Base-by-base conservation (phyloP, 2,329 filamentous ascomycete species). In the Ceratocystis destructans region DNA sequence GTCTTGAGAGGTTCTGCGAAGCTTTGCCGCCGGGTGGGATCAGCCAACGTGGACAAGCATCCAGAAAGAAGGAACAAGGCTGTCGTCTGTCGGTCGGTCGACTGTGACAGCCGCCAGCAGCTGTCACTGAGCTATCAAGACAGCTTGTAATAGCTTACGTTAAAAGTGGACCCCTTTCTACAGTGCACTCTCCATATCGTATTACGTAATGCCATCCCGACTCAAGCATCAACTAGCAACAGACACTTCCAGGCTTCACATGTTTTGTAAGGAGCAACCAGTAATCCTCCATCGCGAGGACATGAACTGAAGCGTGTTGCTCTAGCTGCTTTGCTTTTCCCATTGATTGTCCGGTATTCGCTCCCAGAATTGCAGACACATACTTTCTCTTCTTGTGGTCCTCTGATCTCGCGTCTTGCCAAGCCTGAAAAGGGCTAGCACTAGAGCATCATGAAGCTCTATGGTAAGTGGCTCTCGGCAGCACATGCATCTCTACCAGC, bases 401-500 rank as follows among this genome's bases (percentile, higher is more conserved):
- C n/a, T 50, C 46, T 53, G 48, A n/a, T n/a, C 48, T n/a, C n/a
- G n/a, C 48, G n/a, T n/a, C n/a, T 53, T 10, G n/a, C n/a, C 48
- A 53, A 5, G n/a, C 48, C 6, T 53, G 48, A 53, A 53, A 22
- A 53, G 12, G 6, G 7, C 48, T 20, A 5, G 48, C 48, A n/a
- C 37, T 41, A 41, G 37, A 41, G 12, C 10, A 31, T 22, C 45
- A 67, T 67, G 66, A 67, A 67, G 57, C 46, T 63, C 45, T 67
- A 67, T 37, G 66, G 66, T 64, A 12, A 28, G 66, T 61, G 12
- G 37, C 37, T 41, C 10, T 41, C 10, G 8, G 10, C 4, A 41
- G 37, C 12, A 41, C 37, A 15, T 15, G 37, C 0, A 41, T 41
- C 37, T 33, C 31, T 41, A 41, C 37, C 37, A 41, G 37, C 37